Evolutionary conservation across 2,329 filamentous ascomycete species (phyloP), one percentile per base, ranked within the genome.

Genomic region (Calonectria pteridis): DNA sequence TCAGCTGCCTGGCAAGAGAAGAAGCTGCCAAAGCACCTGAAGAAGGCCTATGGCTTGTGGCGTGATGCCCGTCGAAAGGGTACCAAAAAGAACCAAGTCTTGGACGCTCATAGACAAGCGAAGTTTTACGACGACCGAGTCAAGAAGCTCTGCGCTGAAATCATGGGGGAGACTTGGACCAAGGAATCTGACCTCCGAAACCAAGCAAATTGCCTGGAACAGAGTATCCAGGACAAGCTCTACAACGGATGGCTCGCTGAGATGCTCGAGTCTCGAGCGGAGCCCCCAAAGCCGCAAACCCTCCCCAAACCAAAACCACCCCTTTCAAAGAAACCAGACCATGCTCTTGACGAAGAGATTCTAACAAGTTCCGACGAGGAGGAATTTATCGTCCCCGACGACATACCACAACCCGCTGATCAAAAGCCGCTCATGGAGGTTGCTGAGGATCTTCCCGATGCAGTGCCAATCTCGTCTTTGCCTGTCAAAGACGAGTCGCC

Each of bases 41-140:
- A 81, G 6, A 91, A 88, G 71, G 93, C 93, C 0, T 89, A 90
- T 79, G 83, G 81, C 4, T 77, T 93, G 2, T 97, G 94, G 95
- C 84, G 81, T 4, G 77, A 87, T 49, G 90, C 90, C 35, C 90
- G 87, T 65, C 86, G 84, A 13, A 81, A 83, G 51, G 84, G 84
- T 78, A 83, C 81, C 2, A 78, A 69, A 37, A 78, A 65, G 7
- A 76, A 75, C 1, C 84, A 88, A 31, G 88, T 93, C 23, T 81
- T 85, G 1, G 76, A 79, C 10, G 86, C 89, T n/a, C 84, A 85
- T 13, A 79, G 78, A 7, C 80, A 85, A 6, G 86, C 91, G 13
- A 81, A 84, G 5, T 77, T 81, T 5, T 84, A 90, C 23, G 83
- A 88, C 16, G 73, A 78, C 2, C 91, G 93, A 13, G 86, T 96